Evolutionary conservation across 805 yeast genomes (phyloP).

Genomic region (Saccharomycopsis oosterbeekiorum): DNA sequence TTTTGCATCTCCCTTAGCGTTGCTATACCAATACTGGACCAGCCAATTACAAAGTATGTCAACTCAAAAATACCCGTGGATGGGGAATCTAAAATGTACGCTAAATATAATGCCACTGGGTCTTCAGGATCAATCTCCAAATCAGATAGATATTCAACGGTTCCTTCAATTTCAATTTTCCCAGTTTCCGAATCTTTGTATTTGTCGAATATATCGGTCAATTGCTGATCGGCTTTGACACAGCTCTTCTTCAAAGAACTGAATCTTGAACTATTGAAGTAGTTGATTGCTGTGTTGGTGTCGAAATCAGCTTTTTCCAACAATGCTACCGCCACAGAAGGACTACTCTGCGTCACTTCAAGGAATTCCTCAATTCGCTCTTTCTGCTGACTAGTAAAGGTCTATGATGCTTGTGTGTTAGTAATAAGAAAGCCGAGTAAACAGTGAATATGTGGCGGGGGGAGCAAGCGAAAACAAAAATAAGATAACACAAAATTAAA

Average conservation of each 20-base stretch:
- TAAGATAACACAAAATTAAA: too few species aligned
- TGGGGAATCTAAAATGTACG: slow-evolving; percentile 59
- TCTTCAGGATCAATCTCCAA: slow-evolving; percentile 69
- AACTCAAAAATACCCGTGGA: slow-evolving; percentile 50
- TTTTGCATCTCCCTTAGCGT: slow-evolving; percentile 32
- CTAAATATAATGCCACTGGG: slow-evolving; percentile 55
- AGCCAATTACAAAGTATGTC: slow-evolving; percentile 43
- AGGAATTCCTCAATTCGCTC: background rate
- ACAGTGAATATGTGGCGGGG: background rate
- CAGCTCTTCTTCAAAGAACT: background rate
- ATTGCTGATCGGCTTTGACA: background rate
- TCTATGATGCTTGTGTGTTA: background rate
- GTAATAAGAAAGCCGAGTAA: background rate
- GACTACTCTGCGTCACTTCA: background rate
- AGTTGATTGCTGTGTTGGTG: background rate
- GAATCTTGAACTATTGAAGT: background rate
- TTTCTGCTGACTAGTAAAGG: background rate
- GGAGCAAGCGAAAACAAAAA: background rate
- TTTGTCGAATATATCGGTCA: slow-evolving; percentile 8
- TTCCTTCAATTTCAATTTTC: slow-evolving; percentile 68
- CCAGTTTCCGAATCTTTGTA: slow-evolving; percentile 16
- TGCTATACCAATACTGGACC: slow-evolving; percentile 29
- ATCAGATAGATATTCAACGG: slow-evolving; percentile 56
- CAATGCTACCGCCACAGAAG: background rate
- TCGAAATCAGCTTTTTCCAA: background rate